Percentiles rank a stretch among this genome's conserved stretches.
These are phyloP conservation scores for Trichoderma endophyticum DNA, from an alignment of 2,329 filamentous ascomycete genomes.

Conservation along the genomic window DNA sequence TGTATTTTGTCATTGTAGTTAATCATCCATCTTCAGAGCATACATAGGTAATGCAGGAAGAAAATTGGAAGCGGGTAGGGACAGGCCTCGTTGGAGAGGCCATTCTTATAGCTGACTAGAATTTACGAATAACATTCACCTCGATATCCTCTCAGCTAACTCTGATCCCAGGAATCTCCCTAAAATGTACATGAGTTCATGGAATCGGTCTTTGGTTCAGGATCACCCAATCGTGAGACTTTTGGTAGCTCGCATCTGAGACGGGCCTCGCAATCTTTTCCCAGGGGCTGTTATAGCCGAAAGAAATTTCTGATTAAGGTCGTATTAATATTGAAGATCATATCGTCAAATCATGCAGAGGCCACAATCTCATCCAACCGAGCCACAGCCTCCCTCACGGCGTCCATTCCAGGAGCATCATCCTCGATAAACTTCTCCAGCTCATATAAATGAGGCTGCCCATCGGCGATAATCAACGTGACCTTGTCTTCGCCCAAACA, in stretches of 20 bases:
- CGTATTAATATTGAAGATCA: background rate
- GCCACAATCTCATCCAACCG: slow-evolving; percentile 26
- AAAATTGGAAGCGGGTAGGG: slow-evolving; percentile 3
- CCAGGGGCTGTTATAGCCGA: background rate
- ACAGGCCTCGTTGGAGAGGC: background rate
- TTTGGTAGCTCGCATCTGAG: background rate
- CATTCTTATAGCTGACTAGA: slow-evolving; percentile 3
- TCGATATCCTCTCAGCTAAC: background rate
- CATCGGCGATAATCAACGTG: slow-evolving; percentile 27
- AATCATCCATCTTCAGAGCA: background rate
- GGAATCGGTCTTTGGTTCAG: background rate
- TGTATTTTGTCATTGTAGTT: slow-evolving; percentile 12
- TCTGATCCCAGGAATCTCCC: background rate
- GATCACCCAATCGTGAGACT: background rate
- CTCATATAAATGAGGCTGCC: slow-evolving; percentile 31
- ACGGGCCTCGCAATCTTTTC: no score
- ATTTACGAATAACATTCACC: slow-evolving; percentile 2
- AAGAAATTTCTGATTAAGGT: background rate
- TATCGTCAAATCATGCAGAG: background rate
- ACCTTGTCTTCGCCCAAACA: slow-evolving; percentile 28
- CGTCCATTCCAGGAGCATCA: slow-evolving; percentile 27
- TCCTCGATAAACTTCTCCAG: slow-evolving; percentile 32
- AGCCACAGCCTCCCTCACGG: slow-evolving; percentile 26
- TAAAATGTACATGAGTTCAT: no score
- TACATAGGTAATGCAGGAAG: background rate